Evolutionary conservation across 176 grass and related monocot species (phyloP).

Genomic region (Melocanna baccifera): DNA sequence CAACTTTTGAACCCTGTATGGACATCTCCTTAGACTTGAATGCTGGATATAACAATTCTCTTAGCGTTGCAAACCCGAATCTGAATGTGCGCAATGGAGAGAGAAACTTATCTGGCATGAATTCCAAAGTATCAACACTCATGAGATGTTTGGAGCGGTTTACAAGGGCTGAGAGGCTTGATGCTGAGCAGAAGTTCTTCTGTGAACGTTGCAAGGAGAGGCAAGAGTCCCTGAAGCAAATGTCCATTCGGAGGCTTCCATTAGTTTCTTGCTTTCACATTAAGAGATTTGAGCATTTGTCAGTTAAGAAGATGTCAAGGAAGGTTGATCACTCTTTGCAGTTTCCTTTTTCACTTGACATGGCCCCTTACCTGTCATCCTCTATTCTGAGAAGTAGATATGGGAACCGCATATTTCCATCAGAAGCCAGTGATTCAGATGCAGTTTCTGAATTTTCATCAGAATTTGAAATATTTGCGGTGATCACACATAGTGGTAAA

Average conservation of each 20-base stretch:
- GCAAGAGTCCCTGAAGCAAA: constrained; percentile 94
- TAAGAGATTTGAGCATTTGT: constrained; percentile 90
- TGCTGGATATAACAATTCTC: constrained; percentile 38
- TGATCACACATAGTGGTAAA: constrained; percentile 80
- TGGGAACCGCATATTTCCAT: constrained; percentile 81
- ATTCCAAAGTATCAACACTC: constrained; percentile 56
- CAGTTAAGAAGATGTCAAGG: constrained; percentile 70
- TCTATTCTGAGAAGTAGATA: constrained; percentile 84
- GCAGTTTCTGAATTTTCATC: constrained; percentile 54
- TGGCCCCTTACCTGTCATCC: constrained; percentile 85
- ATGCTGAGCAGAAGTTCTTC: constrained; percentile 90
- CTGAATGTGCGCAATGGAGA: constrained; percentile 51
- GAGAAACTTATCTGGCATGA: constrained; percentile 28
- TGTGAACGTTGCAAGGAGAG: constrained; percentile 89
- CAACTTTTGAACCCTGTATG: constrained; percentile 95
- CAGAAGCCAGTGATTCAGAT: constrained; percentile 55
- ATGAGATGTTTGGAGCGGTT: constrained; percentile 94
- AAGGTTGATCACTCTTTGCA: constrained; percentile 89
- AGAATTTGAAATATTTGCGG: constrained; percentile 91
- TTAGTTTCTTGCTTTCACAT: constrained; percentile 92
- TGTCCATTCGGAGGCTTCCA: constrained; percentile 96
- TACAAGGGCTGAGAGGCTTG: constrained; percentile 90
- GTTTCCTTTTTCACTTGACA: constrained; percentile 91
- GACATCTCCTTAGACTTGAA: constrained; percentile 90
- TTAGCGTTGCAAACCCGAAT: constrained; percentile 39